These are phyloP conservation scores for Brettanomyces bruxellensis DNA, from an alignment of 805 yeast genomes.

Conservation along the genomic window DNA sequence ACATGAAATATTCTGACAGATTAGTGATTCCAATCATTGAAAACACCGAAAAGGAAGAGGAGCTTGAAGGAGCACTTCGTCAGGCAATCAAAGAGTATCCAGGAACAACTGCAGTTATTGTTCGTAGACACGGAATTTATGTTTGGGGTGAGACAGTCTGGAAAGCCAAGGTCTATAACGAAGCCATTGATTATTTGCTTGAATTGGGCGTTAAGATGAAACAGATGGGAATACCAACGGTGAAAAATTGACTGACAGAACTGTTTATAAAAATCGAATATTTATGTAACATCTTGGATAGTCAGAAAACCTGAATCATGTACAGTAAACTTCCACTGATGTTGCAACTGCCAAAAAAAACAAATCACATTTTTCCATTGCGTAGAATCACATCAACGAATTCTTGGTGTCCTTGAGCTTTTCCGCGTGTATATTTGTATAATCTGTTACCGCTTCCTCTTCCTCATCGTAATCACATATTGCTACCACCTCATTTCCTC, in stretches of 20 bases:
- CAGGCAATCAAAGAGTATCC: slow-evolving; percentile 65
- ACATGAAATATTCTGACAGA: slow-evolving; percentile 63
- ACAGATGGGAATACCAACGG: slow-evolving; percentile 34
- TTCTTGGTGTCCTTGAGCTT: slow-evolving; percentile 23
- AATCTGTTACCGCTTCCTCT: slow-evolving; percentile 31
- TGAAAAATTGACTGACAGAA: neutral
- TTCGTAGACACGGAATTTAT: slow-evolving; percentile 87
- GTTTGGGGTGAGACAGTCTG: slow-evolving; percentile 94
- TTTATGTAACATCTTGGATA: neutral
- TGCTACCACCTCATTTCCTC: slow-evolving; percentile 53
- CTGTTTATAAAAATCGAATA: neutral
- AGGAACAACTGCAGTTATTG: slow-evolving; percentile 74
- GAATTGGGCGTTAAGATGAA: slow-evolving; percentile 82
- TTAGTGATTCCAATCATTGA: slow-evolving; percentile 84
- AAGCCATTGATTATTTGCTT: slow-evolving; percentile 82
- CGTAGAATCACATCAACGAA: slow-evolving; percentile 10
- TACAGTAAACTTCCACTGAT: neutral
- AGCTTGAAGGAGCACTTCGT: slow-evolving; percentile 57
- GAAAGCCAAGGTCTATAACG: slow-evolving; percentile 90
- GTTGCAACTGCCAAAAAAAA: neutral
- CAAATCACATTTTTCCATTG: too few relatives aligned
- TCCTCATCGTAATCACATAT: slow-evolving; percentile 44
- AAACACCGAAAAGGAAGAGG: slow-evolving; percentile 83
- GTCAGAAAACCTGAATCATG: too few relatives aligned
- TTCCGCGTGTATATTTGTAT: slow-evolving; percentile 22